Conservation (phyloP, 192 early-diverging fungal genomes). For the Backusella liffmaniae region DNA sequence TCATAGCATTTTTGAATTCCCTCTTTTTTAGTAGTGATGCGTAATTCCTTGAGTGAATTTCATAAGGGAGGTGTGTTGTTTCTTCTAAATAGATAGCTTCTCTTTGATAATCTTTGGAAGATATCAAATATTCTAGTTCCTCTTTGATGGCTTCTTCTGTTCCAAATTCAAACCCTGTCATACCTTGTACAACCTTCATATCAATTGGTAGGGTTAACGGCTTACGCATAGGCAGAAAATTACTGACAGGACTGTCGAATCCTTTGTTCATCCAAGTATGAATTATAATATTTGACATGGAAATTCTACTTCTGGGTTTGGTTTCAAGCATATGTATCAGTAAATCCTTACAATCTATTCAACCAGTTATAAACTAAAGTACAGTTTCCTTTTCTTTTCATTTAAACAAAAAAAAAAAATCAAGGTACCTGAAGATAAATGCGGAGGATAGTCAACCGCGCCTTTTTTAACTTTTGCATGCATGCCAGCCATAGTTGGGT, state of each 20-base stretch:
- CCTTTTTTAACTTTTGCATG: conserved; percentile 83
- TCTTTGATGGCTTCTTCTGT: conserved; percentile 51
- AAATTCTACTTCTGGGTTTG: conserved; percentile 62
- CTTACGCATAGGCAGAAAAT: conserved; percentile 58
- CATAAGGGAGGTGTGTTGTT: background rate
- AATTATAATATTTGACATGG: conserved; percentile 64
- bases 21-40: background rate
- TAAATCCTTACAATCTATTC: conserved; percentile 55
- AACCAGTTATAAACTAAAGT: background rate
- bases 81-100: conserved; percentile 7
- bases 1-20: background rate
- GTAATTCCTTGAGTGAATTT: background rate
- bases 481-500: conserved; percentile 79
- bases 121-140: conserved; percentile 50
- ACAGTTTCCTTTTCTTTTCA: background rate
- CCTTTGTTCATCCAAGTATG: conserved; percentile 79
- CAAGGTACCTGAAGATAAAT: conserved; percentile 60
- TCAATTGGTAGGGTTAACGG: conserved; percentile 59
- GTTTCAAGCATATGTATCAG: conserved; percentile 69
- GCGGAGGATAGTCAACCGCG: conserved; percentile 73
- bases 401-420: conserved; percentile 49
- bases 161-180: conserved; percentile 79
- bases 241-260: conserved; percentile 53
- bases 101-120: conserved; percentile 45
- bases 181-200: conserved; percentile 57